These are phyloP conservation scores for Dittrichia graveolens DNA, from an alignment of 129 eudicot species.

Conservation along the genomic window DNA sequence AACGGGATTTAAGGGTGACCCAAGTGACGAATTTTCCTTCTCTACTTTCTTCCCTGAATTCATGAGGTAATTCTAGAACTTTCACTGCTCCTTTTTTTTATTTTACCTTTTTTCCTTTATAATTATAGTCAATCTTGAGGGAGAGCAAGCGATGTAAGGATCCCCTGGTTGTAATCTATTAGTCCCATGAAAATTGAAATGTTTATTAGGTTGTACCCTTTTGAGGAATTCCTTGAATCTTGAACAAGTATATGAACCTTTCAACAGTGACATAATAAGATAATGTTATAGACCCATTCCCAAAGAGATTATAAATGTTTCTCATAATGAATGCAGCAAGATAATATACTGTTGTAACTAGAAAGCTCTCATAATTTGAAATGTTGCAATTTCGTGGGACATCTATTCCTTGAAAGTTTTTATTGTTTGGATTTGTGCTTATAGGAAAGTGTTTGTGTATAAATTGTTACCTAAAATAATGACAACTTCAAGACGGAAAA, in stretches of 20 bases:
- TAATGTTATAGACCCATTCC: background rate
- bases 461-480: background rate
- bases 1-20: constrained; percentile 86
- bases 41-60: constrained; percentile 89
- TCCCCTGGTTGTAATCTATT: background rate
- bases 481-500: background rate
- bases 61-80: constrained; percentile 49
- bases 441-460: background rate
- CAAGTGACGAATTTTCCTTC: constrained; percentile 93
- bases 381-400: constrained; percentile 2
- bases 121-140: background rate
- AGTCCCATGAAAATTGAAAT: constrained; percentile 2
- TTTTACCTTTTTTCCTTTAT: background rate
- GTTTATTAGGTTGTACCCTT: background rate
- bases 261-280: background rate
- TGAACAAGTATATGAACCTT: background rate
- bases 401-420: background rate
- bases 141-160: constrained; percentile 14
- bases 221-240: background rate
- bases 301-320: constrained; percentile 9
- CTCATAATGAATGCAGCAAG: constrained; percentile 9
- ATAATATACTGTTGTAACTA: background rate
- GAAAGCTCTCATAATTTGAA: background rate
- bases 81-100: background rate
- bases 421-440: background rate